Evolutionary conservation across 495 filamentous ascomycete species (phyloP).

Genomic region (Aspergillus heteromorphus): DNA sequence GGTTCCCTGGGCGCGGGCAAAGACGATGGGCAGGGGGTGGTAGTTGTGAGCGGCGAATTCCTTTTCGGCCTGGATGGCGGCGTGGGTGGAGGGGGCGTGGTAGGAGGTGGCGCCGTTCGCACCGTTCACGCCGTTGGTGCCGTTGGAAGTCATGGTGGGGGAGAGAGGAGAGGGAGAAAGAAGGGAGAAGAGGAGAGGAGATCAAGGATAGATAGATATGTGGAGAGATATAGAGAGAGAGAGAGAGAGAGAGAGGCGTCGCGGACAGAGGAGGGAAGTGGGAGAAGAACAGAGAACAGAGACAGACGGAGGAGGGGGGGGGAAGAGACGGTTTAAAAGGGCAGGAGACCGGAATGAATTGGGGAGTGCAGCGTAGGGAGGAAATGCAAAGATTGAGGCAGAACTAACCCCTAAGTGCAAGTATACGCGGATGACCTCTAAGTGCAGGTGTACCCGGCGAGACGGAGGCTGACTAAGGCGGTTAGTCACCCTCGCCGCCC

Average conservation of each 20-base stretch:
- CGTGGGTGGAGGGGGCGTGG: slow-evolving; percentile 74
- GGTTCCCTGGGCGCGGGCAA: slow-evolving; percentile 73
- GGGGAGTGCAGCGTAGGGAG: too few relatives aligned
- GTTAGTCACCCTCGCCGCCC: not conserved
- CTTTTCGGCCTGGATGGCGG: slow-evolving; percentile 75
- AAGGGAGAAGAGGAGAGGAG: slow-evolving; percentile 4
- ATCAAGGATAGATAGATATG: not conserved
- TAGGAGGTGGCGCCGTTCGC: slow-evolving; percentile 49
- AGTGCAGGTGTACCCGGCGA: slow-evolving; percentile 33
- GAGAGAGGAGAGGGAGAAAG: slow-evolving; percentile 1
- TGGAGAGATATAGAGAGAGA: not conserved
- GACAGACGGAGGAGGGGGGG: not conserved
- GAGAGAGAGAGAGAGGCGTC: slow-evolving; percentile 2
- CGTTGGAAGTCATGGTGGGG: slow-evolving; percentile 37
- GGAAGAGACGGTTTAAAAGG: not conserved
- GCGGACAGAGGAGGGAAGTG: not conserved
- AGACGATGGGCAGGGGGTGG: slow-evolving; percentile 91
- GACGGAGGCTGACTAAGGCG: not conserved
- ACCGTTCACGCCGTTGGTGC: slow-evolving; percentile 21
- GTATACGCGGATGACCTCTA: slow-evolving; percentile 36
- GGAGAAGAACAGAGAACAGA: not conserved
- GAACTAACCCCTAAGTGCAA: slow-evolving; percentile 64
- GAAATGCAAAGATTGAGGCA: slow-evolving; percentile 6
- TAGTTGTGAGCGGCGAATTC: slow-evolving; percentile 96
- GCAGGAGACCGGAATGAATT: too few relatives aligned